Evolutionary conservation across 2,329 filamentous ascomycete genomes (phyloP), one percentile per base, ranked within the genome.

Genomic region (Cladosporium colombiae): DNA sequence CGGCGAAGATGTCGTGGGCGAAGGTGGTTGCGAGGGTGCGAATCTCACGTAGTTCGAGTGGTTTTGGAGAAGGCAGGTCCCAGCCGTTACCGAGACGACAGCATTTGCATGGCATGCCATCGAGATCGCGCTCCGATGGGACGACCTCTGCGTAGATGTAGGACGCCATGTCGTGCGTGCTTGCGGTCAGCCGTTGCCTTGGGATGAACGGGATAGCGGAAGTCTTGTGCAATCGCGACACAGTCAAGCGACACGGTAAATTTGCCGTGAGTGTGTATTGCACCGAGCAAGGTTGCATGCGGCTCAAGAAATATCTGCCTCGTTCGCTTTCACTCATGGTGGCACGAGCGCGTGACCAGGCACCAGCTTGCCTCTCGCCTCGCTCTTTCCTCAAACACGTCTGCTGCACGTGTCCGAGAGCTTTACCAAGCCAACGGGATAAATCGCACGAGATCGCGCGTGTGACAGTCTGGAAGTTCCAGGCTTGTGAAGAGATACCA

Each of bases 1-100:
- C 66, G 7, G 66, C 67, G 65, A 80, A 79, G 21, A 84, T 78
- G 6, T 67, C 67, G 25, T 64, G 55, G 3, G 74, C 69, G 52
- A 71, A 71, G 21, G 55, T 29, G 21, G 59, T 64, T 4, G 73
- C 70, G 29, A 70, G 64, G 40, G 65, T 49, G 57, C 69, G 67
- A 55, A 75, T 72, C 53, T 74, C 68, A 18, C 70, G 60, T 5
- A 66, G 40, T 10, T 63, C 62, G 23, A 73, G 65, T 29, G 64
- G 52, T 18, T 64, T 66, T 6, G 70, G 68, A 5, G 69, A 64
- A 4, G 72, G 69, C 21, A 73, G 65, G 53, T 73, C 71, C 13
- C 67, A 53, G 33, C 70, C 70, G 25, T 58, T 62, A 31, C 23
- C 35, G 55, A 72, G 69, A 31, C 70, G 68, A 57, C 70, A 71